Base-by-base conservation (phyloP, 2,329 filamentous ascomycete species). In the Neonectria ditissima region DNA sequence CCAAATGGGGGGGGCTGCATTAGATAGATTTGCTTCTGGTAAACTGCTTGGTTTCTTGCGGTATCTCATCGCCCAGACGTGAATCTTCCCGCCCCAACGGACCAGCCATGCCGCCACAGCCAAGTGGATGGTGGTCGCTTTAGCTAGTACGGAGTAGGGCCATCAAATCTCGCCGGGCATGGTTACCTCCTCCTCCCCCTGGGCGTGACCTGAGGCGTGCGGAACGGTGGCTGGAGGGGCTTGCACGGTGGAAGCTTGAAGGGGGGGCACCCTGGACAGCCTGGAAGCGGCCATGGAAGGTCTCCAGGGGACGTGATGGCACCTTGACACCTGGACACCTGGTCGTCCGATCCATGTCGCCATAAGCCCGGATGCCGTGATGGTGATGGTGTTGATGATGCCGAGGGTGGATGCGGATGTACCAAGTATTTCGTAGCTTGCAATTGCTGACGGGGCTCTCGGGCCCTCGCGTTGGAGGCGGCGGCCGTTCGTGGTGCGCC, bases 161-260 rank as follows among this genome's bases (percentile, higher is more conserved):
- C 47, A 34, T 32, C 47, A 50, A 50, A 50, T 50, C 47, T 50
- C 47, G n/a, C n/a, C 14, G 47, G 28, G 10, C 47, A 32, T 5
- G 47, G 37, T 2, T 41, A 18, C 47, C 22, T 22, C 24, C 20
- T 7, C 20, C 30, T n/a, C n/a, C 41, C 53, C 53, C 59, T 53
- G 59, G 58, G 10, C 52, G 28, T 43, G 43, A 58, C 59, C 53
- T 62, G 59, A 47, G 59, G 59, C 59, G n/a, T 28, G 53, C 59
- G 26, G 47, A 52, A 55, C 48, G 59, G 59, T 57, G 59, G 59
- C 54, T 58, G 59, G 47, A 55, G 53, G 58, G 28, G 34, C 44
- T 30, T 55, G 59, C 44, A 20, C 32, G 45, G 24, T 34, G 53
- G n/a, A 37, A n/a, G 26, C 45, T 44, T 43, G 32, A n/a, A 43